A percentile compares a stretch with the other conserved stretches of the same genome.
Evolutionary conservation across 192 early-diverging fungal species (phyloP).

Genomic region (Coemansia sp.): DNA sequence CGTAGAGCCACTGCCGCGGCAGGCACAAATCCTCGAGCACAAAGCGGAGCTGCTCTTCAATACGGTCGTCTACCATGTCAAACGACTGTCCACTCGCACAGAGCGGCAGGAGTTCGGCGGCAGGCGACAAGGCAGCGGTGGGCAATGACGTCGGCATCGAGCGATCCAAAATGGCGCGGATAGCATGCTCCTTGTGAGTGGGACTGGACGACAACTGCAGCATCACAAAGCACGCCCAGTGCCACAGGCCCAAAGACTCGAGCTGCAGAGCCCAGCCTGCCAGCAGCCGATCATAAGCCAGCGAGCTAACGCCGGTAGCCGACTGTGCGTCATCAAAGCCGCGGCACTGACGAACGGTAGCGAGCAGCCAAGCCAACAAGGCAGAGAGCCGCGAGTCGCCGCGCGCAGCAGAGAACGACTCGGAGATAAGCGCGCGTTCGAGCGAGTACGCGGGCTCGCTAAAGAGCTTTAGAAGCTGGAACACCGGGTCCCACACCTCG

Average conservation of each 20-base stretch:
- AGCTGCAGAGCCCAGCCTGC: slow-evolving; percentile 67
- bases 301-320: background rate
- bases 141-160: slow-evolving; percentile 24
- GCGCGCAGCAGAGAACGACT: slow-evolving; percentile 56
- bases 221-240: slow-evolving; percentile 81
- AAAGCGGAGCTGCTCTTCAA: slow-evolving; percentile 53
- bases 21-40: slow-evolving; percentile 60
- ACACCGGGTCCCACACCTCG: slow-evolving; percentile 62
- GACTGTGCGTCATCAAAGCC: slow-evolving; percentile 48
- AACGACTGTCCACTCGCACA: background rate
- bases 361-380: slow-evolving; percentile 61
- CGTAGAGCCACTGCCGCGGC: slow-evolving; percentile 59
- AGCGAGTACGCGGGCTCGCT: slow-evolving; percentile 53
- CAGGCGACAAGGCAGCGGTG: slow-evolving; percentile 5
- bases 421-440: slow-evolving; percentile 61
- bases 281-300: slow-evolving; percentile 57
- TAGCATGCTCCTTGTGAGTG: slow-evolving; percentile 42
- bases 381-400: slow-evolving; percentile 72
- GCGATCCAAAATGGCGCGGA: slow-evolving; percentile 44
- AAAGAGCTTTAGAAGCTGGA: slow-evolving; percentile 71
- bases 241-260: slow-evolving; percentile 74
- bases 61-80: background rate
- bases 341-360: slow-evolving; percentile 41
- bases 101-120: slow-evolving; percentile 7
- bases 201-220: slow-evolving; percentile 60